Base-by-base conservation (phyloP, 345 rosid species). In the Sapria himalayana region DNA sequence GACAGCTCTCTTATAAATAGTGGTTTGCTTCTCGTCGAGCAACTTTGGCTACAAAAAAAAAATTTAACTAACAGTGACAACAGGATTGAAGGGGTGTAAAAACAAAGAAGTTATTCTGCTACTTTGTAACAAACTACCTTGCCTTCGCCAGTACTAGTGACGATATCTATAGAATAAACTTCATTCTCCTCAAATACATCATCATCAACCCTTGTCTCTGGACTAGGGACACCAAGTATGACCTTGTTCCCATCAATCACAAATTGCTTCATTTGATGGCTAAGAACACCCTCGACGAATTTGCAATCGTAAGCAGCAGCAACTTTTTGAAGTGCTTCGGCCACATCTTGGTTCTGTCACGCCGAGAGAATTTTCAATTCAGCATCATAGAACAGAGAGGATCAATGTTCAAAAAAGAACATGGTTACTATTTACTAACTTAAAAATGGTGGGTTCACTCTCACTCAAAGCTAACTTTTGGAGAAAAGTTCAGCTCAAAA, bases 271-370 rank as follows among this genome's bases (percentile, higher is more conserved):
- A 91, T 55, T 59, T 84, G 95, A 52, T 91, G 99, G 52, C 93
- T 74, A 11, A 91, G 92, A 46, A 91, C 93, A 15, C 99, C 99
- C 58, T 84, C 99, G 27, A 80, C 92, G 54, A 84, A 74, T 58
- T 84, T 91, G 70, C 99, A 91, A 64, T 80, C 99, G 63, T 77
- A 77, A 41, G 99, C 93, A 44, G 69, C 73, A 42, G 93, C 99
- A 49, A 84, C 93, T 51, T 84, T 91, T 68, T 91, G 93, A 23
- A 91, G 74, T 8, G 99, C 99, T 40, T 84, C 95, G 16, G 79
- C 71, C n/a, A 91, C 99, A 45, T 72, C 93, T 53, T 81, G 66
- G 70, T 91, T 91, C 99, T 84, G 74, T 54, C 65, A 70, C 6
- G 25, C 41, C 27, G 19, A 25, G 27, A 14, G 8, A 41, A 3